phyloP scores from a whole-genome alignment of 176 grass and related monocot species.

The Microstegium vimineum region DNA sequence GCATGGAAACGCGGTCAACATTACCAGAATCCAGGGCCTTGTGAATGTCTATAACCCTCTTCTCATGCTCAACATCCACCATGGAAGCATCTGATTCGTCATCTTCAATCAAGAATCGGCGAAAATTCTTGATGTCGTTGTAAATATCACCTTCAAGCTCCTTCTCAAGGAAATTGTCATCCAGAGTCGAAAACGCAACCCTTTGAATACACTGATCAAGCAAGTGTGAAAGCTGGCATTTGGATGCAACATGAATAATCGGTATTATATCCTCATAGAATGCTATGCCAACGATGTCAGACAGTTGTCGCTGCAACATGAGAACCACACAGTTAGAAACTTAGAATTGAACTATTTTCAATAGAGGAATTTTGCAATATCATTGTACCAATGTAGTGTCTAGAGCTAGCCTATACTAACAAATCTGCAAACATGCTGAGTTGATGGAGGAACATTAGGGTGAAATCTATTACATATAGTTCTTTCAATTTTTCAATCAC shows the following conservation, averaged over 20 bases:
- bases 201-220: constrained; percentile 27
- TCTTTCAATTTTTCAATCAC: too few relatives aligned
- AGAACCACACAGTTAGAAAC: background rate
- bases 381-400: background rate
- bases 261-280: constrained; percentile 45
- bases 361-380: background rate
- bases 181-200: constrained; percentile 30
- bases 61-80: constrained; percentile 27
- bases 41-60: constrained; percentile 45
- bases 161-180: constrained; percentile 45
- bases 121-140: constrained; percentile 6
- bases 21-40: constrained; percentile 50
- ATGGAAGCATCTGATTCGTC: background rate
- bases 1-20: constrained; percentile 32
- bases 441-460: too few relatives aligned
- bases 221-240: constrained; percentile 39
- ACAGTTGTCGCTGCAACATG: constrained; percentile 51
- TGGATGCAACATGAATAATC: constrained; percentile 43
- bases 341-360: background rate
- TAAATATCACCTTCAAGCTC: constrained; percentile 34
- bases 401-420: too few relatives aligned
- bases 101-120: background rate
- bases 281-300: constrained; percentile 34
- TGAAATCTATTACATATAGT: too few relatives aligned
- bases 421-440: too few relatives aligned